A percentile compares a stretch with the other conserved stretches of the same genome.
Conservation (phyloP, 2,329 filamentous ascomycete genomes). For the Ascochyta rabiei region DNA sequence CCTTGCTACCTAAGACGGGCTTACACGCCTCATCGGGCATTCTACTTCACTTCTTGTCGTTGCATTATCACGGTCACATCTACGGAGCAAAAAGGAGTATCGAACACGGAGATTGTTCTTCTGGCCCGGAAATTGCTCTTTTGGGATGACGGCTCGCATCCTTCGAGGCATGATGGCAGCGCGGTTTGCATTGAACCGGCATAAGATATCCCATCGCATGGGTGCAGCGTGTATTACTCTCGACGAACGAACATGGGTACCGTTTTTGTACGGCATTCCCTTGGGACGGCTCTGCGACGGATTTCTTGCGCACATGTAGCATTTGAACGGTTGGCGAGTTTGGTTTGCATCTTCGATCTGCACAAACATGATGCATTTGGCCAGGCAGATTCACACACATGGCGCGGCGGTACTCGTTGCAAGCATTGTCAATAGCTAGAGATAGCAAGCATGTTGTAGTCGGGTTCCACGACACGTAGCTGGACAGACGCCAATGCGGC, state of each 20-base stretch:
- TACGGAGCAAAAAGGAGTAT: slow-evolving; percentile 10
- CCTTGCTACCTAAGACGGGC: slow-evolving; percentile 57
- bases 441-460: slow-evolving; percentile 8
- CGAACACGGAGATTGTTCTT: slow-evolving; percentile 1
- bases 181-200: slow-evolving; percentile 27
- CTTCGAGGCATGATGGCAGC: slow-evolving; percentile 7
- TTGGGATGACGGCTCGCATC: slow-evolving; percentile 11
- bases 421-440: slow-evolving; percentile 15
- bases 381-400: slow-evolving; percentile 32
- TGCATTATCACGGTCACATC: slow-evolving; percentile 13
- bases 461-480: slow-evolving; percentile 35
- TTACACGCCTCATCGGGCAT: slow-evolving; percentile 1
- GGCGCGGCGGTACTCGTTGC: slow-evolving; percentile 26
- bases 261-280: slow-evolving; percentile 13
- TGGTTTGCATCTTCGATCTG: slow-evolving; percentile 1
- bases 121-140: slow-evolving; percentile 3
- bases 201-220: slow-evolving; percentile 18
- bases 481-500: slow-evolving; percentile 22
- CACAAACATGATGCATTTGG: slow-evolving; percentile 22
- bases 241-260: slow-evolving; percentile 11
- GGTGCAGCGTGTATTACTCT: slow-evolving; percentile 15
- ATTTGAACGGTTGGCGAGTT: slow-evolving; percentile 5
- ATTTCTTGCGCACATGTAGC: slow-evolving; percentile 13
- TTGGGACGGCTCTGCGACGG: slow-evolving; percentile 9
- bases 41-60: slow-evolving; percentile 13